A percentile compares a stretch with the other conserved stretches of the same genome.
Evolutionary conservation across 495 filamentous ascomycete genomes (phyloP).

Genomic region (Hyaloscypha bicolor): DNA sequence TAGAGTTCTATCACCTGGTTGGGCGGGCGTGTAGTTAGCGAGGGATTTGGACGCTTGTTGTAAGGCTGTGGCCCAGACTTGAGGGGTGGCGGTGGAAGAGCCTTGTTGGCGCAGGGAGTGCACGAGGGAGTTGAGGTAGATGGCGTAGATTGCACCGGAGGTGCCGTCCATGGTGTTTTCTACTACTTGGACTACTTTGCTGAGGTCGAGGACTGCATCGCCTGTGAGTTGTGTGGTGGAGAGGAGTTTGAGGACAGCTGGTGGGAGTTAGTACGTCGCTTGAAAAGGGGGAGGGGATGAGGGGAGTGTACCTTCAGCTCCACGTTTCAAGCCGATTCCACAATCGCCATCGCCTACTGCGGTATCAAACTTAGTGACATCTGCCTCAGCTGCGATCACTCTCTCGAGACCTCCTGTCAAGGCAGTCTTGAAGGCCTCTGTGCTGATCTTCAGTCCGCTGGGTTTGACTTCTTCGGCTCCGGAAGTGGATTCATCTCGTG

Average conservation of each 20-base stretch:
- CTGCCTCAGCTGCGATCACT: constrained; percentile 76
- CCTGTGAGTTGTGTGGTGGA: constrained; percentile 55
- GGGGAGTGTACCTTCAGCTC: constrained; percentile 71
- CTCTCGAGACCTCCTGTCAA: constrained; percentile 69
- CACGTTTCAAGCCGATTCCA: constrained; percentile 84
- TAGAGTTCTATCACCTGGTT: constrained; percentile 85
- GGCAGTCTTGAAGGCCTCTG: constrained; percentile 53
- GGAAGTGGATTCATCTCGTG: constrained; percentile 41
- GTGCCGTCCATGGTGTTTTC: constrained; percentile 95
- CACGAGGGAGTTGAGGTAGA: constrained; percentile 90
- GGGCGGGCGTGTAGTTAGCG: constrained; percentile 84
- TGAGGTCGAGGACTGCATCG: constrained; percentile 73
- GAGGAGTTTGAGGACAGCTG: constrained; percentile 71
- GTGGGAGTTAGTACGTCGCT: constrained; percentile 1
- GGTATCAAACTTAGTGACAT: constrained; percentile 87
- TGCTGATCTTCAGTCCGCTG: constrained; percentile 74
- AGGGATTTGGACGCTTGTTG: constrained; percentile 69
- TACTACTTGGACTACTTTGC: constrained; percentile 78
- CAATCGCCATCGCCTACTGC: constrained; percentile 97
- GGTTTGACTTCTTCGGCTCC: constrained; percentile 52
- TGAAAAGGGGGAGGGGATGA: constrained; percentile 14
- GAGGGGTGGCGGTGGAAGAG: constrained; percentile 45
- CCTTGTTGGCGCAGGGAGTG: constrained; percentile 68
- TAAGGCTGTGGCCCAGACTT: constrained; percentile 77
- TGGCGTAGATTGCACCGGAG: constrained; percentile 91